These are phyloP conservation scores for Argentina anserina DNA, from an alignment of 306 rosid species.

Conservation along the genomic window DNA sequence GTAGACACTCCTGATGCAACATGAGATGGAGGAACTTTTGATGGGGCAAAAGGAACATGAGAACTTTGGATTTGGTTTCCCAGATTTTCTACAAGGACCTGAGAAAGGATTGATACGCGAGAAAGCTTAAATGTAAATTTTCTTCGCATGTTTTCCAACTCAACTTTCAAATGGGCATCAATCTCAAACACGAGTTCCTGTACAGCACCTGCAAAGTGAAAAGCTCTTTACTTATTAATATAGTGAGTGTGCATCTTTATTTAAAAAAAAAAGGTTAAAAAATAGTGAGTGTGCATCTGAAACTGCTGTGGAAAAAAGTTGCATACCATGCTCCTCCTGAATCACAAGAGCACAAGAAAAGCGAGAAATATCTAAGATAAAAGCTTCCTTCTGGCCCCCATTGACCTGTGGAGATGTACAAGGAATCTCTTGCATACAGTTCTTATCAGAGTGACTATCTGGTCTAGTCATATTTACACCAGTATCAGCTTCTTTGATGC, in stretches of 20 bases:
- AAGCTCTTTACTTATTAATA: slow-evolving; percentile 14
- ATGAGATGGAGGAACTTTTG: slow-evolving; percentile 31
- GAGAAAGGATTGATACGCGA: slow-evolving; percentile 61
- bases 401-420: slow-evolving; percentile 38
- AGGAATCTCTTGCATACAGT: slow-evolving; percentile 32
- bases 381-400: slow-evolving; percentile 40
- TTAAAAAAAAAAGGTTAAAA: no score
- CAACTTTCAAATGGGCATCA: slow-evolving; percentile 50
- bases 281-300: neutral
- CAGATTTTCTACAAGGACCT: slow-evolving; percentile 34
- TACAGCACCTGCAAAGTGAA: slow-evolving; percentile 54
- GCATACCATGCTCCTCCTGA: slow-evolving; percentile 65
- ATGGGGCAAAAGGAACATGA: slow-evolving; percentile 51
- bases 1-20: slow-evolving; percentile 37
- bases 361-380: slow-evolving; percentile 49
- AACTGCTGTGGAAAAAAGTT: slow-evolving; percentile 11
- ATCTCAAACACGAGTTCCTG: slow-evolving; percentile 60
- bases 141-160: slow-evolving; percentile 39
- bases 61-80: slow-evolving; percentile 45
- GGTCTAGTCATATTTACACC: slow-evolving; percentile 28
- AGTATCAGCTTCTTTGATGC: slow-evolving; percentile 28
- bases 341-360: slow-evolving; percentile 49
- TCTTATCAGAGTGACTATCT: slow-evolving; percentile 24
- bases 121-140: slow-evolving; percentile 52
- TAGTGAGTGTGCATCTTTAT: neutral